Conservation (phyloP, 305 asterid species). For the Fraxinus sp. region DNA sequence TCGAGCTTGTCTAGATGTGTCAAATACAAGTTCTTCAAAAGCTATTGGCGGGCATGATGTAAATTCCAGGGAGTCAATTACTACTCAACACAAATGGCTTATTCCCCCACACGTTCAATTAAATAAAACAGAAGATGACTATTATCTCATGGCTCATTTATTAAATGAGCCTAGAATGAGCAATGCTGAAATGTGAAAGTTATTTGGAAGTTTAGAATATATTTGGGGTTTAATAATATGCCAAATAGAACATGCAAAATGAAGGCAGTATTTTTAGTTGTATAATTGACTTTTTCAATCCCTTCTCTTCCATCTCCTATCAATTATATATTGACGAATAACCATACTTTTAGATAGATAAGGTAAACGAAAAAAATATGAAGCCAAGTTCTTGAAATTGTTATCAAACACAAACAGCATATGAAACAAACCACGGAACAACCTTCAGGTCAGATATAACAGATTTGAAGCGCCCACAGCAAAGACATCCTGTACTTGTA, state of each 20-base stretch:
- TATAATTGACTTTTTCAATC: not conserved
- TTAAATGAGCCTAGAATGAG: not conserved
- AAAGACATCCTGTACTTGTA: not conserved
- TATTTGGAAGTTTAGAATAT: not conserved
- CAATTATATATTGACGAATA: not conserved
- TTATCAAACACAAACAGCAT: not conserved
- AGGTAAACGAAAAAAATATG: not conserved
- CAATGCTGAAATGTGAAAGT: not conserved
- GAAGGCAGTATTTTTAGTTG: not conserved
- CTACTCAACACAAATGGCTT: not conserved
- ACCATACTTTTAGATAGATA: not conserved
- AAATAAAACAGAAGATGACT: not conserved
- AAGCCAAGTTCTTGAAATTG: not conserved
- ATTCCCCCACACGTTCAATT: not conserved
- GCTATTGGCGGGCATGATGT: not conserved
- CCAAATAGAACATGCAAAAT: not conserved
- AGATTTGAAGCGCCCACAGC: not conserved
- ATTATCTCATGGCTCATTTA: not conserved
- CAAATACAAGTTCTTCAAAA: conserved; percentile 10
- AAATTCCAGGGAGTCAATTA: not conserved
- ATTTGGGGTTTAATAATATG: not conserved
- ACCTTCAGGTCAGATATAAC: not conserved
- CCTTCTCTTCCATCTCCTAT: not conserved
- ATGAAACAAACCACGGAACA: not conserved
- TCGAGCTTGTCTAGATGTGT: not conserved